These are phyloP conservation scores for Ophiognomonia clavigignenti-juglandacearum DNA, from an alignment of 2,329 filamentous ascomycete species.

Conservation along the genomic window DNA sequence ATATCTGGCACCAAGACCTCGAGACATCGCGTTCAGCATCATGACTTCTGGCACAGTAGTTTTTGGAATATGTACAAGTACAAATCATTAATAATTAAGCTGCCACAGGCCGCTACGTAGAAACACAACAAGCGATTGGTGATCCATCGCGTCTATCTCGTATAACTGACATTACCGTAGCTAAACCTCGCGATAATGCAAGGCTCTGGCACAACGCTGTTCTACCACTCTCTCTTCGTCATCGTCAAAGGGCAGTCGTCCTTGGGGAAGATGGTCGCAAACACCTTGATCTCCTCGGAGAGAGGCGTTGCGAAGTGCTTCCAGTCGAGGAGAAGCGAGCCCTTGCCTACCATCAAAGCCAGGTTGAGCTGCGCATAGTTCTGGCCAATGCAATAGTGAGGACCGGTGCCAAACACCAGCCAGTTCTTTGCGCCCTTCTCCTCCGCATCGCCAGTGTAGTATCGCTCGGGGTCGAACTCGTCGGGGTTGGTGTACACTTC, in stretches of 20 bases:
- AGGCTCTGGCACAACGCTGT: no score
- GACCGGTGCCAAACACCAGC: slow-evolving; percentile 90
- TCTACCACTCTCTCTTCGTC: slow-evolving; percentile 45
- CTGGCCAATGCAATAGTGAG: slow-evolving; percentile 95
- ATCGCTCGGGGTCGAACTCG: slow-evolving; percentile 83
- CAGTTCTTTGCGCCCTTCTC: slow-evolving; percentile 87
- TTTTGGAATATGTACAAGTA: no score
- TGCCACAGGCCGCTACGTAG: slow-evolving; percentile 15
- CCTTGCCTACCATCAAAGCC: slow-evolving; percentile 86
- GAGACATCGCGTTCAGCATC: no score
- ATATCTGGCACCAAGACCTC: no score
- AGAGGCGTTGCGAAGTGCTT: slow-evolving; percentile 75
- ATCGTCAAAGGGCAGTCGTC: slow-evolving; percentile 82
- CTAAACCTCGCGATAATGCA: neutral
- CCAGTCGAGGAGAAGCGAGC: slow-evolving; percentile 83
- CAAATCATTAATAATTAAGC: no score
- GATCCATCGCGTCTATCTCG: neutral
- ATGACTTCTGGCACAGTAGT: no score
- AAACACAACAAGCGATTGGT: neutral
- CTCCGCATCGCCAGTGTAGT: slow-evolving; percentile 85
- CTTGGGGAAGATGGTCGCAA: slow-evolving; percentile 96
- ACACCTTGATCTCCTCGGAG: slow-evolving; percentile 96
- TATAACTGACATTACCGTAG: no score
- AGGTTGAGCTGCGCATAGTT: slow-evolving; percentile 86
- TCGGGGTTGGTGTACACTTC: slow-evolving; percentile 91